Evolutionary conservation across 202 grass and related monocot species (phyloP).

Genomic region (Panicum hallii): DNA sequence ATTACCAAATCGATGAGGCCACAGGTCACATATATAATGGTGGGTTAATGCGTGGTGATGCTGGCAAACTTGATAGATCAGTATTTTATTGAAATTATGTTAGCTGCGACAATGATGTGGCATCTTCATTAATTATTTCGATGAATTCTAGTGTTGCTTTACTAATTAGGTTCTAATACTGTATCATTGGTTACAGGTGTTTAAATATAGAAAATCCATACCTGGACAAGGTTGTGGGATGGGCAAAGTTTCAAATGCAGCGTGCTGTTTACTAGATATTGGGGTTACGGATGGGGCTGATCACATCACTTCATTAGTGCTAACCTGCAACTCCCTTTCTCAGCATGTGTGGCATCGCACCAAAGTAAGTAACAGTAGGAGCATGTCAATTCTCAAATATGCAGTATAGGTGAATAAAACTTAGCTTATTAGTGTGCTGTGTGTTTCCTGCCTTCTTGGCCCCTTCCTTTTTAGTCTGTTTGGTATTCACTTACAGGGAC

Average conservation of each 20-base stretch:
- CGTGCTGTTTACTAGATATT: not conserved
- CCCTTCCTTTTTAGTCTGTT: not conserved
- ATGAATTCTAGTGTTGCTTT: not conserved
- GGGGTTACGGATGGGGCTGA: not conserved
- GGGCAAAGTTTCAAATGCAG: not conserved
- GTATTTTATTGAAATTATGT: slow-evolving; percentile 23
- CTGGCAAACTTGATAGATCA: not conserved
- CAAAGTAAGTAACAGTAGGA: slow-evolving; percentile 2
- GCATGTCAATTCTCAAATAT: slow-evolving; percentile 15
- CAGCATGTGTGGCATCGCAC: not conserved
- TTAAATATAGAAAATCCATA: slow-evolving; percentile 32
- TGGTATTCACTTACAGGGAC: not conserved
- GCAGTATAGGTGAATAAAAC: not conserved
- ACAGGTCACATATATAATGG: not conserved
- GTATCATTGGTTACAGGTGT: slow-evolving; percentile 16
- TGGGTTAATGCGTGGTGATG: not conserved
- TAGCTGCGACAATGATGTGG: not conserved
- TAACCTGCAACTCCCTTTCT: not conserved
- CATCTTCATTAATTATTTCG: not conserved
- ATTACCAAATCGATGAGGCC: not conserved
- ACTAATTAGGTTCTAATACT: not conserved
- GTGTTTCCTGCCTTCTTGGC: not conserved
- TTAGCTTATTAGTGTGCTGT: slow-evolving; percentile 2
- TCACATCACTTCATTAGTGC: not conserved
- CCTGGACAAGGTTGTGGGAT: slow-evolving; percentile 5